Conservation (phyloP, 208 protist species). For the Cochliopodium minus region DNA sequence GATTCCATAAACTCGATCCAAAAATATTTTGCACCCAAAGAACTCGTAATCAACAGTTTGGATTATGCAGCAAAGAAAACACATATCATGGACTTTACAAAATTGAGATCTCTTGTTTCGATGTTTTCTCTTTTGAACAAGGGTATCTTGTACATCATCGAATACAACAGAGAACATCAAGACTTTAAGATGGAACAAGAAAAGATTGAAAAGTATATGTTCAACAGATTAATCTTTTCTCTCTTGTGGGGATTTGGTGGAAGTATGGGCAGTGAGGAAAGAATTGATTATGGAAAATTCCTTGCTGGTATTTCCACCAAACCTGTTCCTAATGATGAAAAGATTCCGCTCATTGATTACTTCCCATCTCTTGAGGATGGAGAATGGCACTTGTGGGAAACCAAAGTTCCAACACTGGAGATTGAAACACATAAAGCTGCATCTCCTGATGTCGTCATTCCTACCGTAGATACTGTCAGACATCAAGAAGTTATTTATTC, state of each 20-base stretch:
- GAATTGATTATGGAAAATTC: slow-evolving; percentile 40
- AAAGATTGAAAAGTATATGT: slow-evolving; percentile 42
- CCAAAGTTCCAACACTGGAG: slow-evolving; percentile 50
- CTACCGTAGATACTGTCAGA: slow-evolving; percentile 90
- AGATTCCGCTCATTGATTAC: slow-evolving; percentile 53
- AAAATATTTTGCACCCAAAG: slow-evolving; percentile 51
- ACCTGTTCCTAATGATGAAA: background rate
- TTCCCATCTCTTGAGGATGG: slow-evolving; percentile 50
- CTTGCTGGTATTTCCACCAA: slow-evolving; percentile 20
- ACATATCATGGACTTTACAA: slow-evolving; percentile 81
- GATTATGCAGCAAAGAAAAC: slow-evolving; percentile 32
- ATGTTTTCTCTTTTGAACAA: slow-evolving; percentile 71
- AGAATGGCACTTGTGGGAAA: slow-evolving; percentile 48
- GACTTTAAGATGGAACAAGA: slow-evolving; percentile 44
- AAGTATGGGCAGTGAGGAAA: slow-evolving; percentile 34
- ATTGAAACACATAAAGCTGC: slow-evolving; percentile 69
- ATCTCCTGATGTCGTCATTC: slow-evolving; percentile 79
- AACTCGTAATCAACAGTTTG: slow-evolving; percentile 54
- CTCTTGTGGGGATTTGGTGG: slow-evolving; percentile 84
- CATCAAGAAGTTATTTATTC: slow-evolving; percentile 80
- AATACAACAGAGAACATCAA: slow-evolving; percentile 56
- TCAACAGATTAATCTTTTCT: slow-evolving; percentile 62
- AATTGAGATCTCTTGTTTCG: slow-evolving; percentile 59
- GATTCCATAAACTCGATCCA: slow-evolving; percentile 26
- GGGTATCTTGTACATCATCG: slow-evolving; percentile 57